Evolutionary conservation across 2,329 filamentous ascomycete species (phyloP).

Genomic region (Epichloe aotearoae): DNA sequence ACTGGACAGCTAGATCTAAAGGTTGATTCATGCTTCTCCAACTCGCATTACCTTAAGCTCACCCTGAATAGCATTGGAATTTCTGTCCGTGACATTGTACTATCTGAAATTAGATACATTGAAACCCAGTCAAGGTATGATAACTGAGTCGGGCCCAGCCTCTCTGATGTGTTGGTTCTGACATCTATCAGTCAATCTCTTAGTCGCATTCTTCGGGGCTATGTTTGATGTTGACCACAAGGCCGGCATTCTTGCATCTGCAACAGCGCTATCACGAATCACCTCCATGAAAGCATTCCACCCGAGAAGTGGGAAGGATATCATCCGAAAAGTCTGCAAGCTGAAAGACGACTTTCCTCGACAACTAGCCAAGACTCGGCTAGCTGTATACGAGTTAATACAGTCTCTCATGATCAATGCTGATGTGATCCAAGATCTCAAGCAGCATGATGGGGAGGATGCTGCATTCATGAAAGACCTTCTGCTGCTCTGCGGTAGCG

Average conservation of each 20-base stretch:
- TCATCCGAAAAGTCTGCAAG: slow-evolving; percentile 35
- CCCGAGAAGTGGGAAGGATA: slow-evolving; percentile 31
- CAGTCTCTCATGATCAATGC: slow-evolving; percentile 29
- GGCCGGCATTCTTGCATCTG: slow-evolving; percentile 41
- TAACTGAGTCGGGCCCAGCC: not conserved
- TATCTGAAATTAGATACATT: slow-evolving; percentile 32
- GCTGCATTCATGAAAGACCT: slow-evolving; percentile 36
- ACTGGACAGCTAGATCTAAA: slow-evolving; percentile 41
- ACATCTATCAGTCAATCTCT: slow-evolving; percentile 24
- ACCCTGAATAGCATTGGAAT: slow-evolving; percentile 33
- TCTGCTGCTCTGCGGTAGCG: slow-evolving; percentile 36
- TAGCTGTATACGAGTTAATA: slow-evolving; percentile 38
- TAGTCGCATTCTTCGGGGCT: slow-evolving; percentile 42
- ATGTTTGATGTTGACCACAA: slow-evolving; percentile 48
- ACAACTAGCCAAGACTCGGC: slow-evolving; percentile 37
- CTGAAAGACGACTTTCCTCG: slow-evolving; percentile 44
- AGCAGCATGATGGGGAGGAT: slow-evolving; percentile 27
- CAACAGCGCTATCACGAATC: slow-evolving; percentile 37
- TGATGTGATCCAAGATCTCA: slow-evolving; percentile 29
- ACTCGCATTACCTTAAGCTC: not conserved
- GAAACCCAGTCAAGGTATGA: slow-evolving; percentile 35
- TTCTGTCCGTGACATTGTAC: slow-evolving; percentile 39
- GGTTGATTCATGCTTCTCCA: slow-evolving; percentile 16
- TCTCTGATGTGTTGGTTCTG: not conserved
- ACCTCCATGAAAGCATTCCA: slow-evolving; percentile 38